Conservation (phyloP, 495 filamentous ascomycete genomes). For the Penicillium herquei region DNA sequence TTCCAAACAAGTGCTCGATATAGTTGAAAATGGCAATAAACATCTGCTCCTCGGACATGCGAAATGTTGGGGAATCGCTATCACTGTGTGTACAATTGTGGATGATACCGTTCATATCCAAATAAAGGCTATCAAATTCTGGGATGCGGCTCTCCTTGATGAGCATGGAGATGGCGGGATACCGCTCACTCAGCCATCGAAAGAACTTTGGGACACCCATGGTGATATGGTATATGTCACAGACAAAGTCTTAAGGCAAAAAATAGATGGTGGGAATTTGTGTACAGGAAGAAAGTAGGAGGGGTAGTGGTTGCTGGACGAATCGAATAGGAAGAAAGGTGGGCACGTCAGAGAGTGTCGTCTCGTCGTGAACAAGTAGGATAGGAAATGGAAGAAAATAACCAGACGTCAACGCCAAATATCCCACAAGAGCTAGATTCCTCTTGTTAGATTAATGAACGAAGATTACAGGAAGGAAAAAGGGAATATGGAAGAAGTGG, state of each 20-base stretch:
- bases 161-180: constrained; percentile 96
- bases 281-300: too few species aligned
- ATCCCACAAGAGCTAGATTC: neutral
- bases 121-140: constrained; percentile 97
- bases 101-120: constrained; percentile 99
- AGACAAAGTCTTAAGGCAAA: neutral
- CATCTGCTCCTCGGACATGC: constrained; percentile 97
- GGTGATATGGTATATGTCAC: constrained; percentile 14
- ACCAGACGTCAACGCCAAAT: neutral
- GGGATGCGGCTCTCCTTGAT: constrained; percentile 99
- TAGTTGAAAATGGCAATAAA: constrained; percentile 99
- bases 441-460: neutral
- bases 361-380: constrained; percentile 1
- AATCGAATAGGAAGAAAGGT: neutral
- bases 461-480: neutral
- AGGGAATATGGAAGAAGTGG: constrained; percentile 1
- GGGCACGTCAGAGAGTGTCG: neutral
- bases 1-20: constrained; percentile 97
- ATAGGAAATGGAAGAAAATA: neutral
- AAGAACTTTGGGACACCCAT: constrained; percentile 97
- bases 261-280: neutral
- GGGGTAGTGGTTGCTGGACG: too few species aligned
- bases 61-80: constrained; percentile 82
- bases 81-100: constrained; percentile 99
- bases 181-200: constrained; percentile 97